Base-by-base conservation (phyloP, 208 protist genomes). In the Histomonas meleagridis region DNA sequence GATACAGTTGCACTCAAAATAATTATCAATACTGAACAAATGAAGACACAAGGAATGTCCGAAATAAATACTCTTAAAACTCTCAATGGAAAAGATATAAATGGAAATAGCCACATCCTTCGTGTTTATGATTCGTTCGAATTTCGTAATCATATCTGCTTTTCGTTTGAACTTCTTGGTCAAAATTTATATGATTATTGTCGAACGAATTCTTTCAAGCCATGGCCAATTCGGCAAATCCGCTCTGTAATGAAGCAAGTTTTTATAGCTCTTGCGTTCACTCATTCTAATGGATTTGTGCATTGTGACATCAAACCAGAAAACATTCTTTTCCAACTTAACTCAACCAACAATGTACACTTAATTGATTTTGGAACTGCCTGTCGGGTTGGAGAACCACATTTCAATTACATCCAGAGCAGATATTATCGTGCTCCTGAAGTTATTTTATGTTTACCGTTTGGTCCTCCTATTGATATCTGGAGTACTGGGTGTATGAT, bases 1-100 rank as follows among this genome's bases (percentile, higher is more conserved):
- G 70, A 92, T 55, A 76, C 93, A 23, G 92, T 95, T 5, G 96
- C 96, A 16, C 21, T 97, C 28, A 97, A 97, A 86, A 46, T 86
- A 26, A 86, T 92, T 93, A 46, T 86, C 93, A 26, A 93, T 95
- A 46, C 92, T 90, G 40, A 95, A 94, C 70, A 95, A 91, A 70
- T 91, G 93, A 72, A 65, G 65, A 18, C 51, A 16, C 76, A 86
- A 38, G 76, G 76, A 1, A 7, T 26, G 38, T 38, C 55, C 2
- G 76, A 86, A 55, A 46, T 46, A 38, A 40, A 86, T 9, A 86
- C 55, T 16, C 46, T 86, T 38, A 40, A 40, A 14, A 86, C 18
- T 57, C 38, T 86, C 18, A 86, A 86, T n/a, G 23, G 18, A 40
- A 26, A 43, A 1, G 46, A 86, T 14, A 40, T 46, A 28, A 14